Conservation (phyloP, 2,329 filamentous ascomycete genomes). For the Annulohypoxylon truncatum region DNA sequence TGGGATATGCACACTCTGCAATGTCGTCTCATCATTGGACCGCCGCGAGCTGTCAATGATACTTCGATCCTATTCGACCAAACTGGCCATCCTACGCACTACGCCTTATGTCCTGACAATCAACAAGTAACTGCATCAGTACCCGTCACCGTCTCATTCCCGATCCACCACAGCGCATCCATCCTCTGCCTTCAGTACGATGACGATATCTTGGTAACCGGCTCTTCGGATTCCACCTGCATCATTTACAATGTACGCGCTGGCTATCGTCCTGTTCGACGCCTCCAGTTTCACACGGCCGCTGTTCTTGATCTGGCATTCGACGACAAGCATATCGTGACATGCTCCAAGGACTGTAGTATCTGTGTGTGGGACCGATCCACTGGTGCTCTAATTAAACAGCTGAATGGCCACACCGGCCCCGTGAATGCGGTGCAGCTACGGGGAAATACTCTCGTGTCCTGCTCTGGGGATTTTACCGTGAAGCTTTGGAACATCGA, state of each 20-base stretch:
- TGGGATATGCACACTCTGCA: conserved; percentile 94
- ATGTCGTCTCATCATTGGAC: conserved; percentile 88
- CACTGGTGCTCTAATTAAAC: conserved; percentile 79
- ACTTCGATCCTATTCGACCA: conserved; percentile 63
- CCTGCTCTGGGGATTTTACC: conserved; percentile 90
- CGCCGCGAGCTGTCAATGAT: conserved; percentile 71
- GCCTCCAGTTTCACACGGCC: conserved; percentile 81
- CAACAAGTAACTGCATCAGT: conserved; percentile 59
- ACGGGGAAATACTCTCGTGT: conserved; percentile 91
- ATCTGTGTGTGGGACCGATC: conserved; percentile 95
- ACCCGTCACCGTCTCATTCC: conserved; percentile 68
- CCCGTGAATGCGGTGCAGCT: conserved; percentile 98
- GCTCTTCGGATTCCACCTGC: conserved; percentile 90
- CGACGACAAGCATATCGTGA: conserved; percentile 91
- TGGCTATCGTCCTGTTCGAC: conserved; percentile 81
- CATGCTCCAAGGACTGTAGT: conserved; percentile 93
- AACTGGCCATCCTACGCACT: conserved; percentile 64
- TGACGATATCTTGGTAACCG: conserved; percentile 90
- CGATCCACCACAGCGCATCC: conserved; percentile 84
- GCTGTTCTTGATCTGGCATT: conserved; percentile 95
- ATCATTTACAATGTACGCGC: conserved; percentile 89
- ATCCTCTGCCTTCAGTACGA: conserved; percentile 97
- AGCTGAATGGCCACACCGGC: conserved; percentile 85
- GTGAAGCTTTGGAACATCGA: conserved; percentile 97
- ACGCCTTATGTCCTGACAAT: conserved; percentile 65